phyloP scores from a whole-genome alignment of 1,284 basidiomycete genomes.

The Blastosporella zonata region DNA sequence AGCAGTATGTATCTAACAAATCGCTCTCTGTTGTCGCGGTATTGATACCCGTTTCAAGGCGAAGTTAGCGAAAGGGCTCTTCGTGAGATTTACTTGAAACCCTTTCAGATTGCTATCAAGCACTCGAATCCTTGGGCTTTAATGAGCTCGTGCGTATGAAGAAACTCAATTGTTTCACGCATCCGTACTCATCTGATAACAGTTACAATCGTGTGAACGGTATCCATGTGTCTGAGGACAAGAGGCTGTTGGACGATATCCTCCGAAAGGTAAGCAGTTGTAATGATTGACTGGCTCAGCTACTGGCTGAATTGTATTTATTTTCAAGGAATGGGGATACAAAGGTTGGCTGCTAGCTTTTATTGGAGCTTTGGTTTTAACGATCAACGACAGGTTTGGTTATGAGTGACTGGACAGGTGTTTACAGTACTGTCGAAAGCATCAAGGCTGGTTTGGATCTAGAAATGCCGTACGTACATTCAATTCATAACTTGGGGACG shows the following conservation, averaged over 20 bases:
- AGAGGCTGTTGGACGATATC: conserved; percentile 42
- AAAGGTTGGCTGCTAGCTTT: conserved; percentile 27
- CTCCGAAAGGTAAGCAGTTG: conserved; percentile 34
- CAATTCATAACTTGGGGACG: no score
- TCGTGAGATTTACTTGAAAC: conserved; percentile 56
- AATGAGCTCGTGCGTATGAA: conserved; percentile 38
- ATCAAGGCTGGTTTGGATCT: conserved; percentile 58
- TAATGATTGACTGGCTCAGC: neutral
- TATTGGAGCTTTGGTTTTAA: neutral
- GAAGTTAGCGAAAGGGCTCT: conserved; percentile 52
- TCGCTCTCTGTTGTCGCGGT: neutral
- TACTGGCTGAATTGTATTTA: neutral
- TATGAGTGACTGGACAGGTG: conserved; percentile 54
- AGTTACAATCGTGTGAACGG: conserved; percentile 59
- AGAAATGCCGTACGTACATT: conserved; percentile 47
- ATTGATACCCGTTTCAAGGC: conserved; percentile 23
- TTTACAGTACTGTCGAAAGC: conserved; percentile 46
- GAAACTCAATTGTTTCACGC: neutral
- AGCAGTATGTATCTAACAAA: conserved; percentile 37
- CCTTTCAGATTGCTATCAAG: conserved; percentile 43
- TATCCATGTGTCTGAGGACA: conserved; percentile 43
- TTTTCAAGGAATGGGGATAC: conserved; percentile 40
- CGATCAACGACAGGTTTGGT: conserved; percentile 28
- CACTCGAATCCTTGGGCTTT: conserved; percentile 42
- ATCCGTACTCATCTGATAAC: neutral